Conservation (phyloP, 345 rosid genomes). For the Syzygium grande region DNA sequence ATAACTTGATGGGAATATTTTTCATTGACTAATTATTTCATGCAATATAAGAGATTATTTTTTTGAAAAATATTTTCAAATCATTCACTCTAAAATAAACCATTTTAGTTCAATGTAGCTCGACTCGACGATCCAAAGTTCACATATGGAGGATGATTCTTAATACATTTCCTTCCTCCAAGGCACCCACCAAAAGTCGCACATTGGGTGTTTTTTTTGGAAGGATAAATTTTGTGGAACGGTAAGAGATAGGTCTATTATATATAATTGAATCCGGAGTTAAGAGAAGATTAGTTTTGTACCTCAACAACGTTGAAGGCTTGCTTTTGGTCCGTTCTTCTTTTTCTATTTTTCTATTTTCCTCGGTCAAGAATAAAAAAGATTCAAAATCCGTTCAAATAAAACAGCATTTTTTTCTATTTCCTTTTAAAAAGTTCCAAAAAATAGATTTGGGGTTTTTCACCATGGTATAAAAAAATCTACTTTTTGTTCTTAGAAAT, state of each 20-base stretch:
- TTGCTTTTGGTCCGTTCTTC: too few species aligned
- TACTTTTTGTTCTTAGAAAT: too few species aligned
- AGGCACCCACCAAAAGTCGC: not conserved
- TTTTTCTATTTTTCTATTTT: too few species aligned
- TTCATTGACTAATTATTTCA: not conserved
- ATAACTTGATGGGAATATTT: not conserved
- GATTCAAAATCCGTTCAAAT: too few species aligned
- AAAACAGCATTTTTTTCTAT: too few species aligned
- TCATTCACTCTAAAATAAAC: not conserved
- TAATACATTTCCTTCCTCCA: not conserved
- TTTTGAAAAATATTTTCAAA: not conserved
- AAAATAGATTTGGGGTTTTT: too few species aligned
- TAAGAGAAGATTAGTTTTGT: not conserved
- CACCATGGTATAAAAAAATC: too few species aligned
- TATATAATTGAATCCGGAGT: too few species aligned
- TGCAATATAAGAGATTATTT: not conserved
- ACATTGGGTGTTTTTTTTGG: not conserved
- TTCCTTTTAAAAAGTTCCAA: too few species aligned
- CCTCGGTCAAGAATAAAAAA: too few species aligned
- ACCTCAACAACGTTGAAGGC: too few species aligned
- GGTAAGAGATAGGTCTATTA: not conserved
- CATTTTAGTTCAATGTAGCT: not conserved
- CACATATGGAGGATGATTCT: not conserved
- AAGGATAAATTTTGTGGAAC: not conserved
- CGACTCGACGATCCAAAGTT: not conserved